Percentiles rank a stretch among this genome's conserved stretches.
Evolutionary conservation across 257 asterid species (phyloP).

Genomic region (Haberlea rhodopensis): DNA sequence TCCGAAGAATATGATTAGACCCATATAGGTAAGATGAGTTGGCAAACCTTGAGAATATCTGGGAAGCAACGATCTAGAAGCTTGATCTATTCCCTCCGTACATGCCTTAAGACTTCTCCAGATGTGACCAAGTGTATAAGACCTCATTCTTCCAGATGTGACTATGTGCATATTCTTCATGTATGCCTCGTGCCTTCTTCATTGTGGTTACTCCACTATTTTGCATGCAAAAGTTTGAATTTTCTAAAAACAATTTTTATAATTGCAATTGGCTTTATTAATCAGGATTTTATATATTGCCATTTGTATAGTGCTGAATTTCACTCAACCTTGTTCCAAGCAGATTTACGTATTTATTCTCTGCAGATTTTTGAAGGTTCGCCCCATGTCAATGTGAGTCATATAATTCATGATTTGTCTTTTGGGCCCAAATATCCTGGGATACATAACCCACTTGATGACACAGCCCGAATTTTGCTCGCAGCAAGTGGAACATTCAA

Average conservation of each 20-base stretch:
- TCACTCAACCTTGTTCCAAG: slow-evolving; percentile 8
- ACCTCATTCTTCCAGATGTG: not conserved
- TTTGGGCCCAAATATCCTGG: slow-evolving; percentile 99
- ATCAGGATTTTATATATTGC: slow-evolving; percentile 3
- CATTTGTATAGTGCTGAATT: slow-evolving; percentile 7
- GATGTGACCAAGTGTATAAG: not conserved
- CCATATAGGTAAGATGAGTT: not conserved
- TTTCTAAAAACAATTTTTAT: not conserved
- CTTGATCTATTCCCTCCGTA: not conserved
- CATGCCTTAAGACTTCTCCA: not conserved
- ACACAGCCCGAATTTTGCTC: slow-evolving; percentile 70
- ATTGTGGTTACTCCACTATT: not conserved
- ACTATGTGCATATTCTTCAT: not conserved
- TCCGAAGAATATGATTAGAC: slow-evolving; percentile 3
- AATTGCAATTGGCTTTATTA: not conserved
- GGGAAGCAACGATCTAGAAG: slow-evolving; percentile 7
- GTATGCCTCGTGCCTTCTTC: not conserved
- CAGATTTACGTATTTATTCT: slow-evolving; percentile 17
- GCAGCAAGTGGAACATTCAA: slow-evolving; percentile 94
- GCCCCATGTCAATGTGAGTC: slow-evolving; percentile 93
- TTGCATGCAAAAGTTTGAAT: not conserved
- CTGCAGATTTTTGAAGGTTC: slow-evolving; percentile 84
- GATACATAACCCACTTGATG: slow-evolving; percentile 96
- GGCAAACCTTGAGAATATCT: slow-evolving; percentile 1
- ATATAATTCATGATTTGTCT: slow-evolving; percentile 83